These are phyloP conservation scores for Pythium sp. DNA, from an alignment of 352 stramenopile genomes.

Conservation along the genomic window DNA sequence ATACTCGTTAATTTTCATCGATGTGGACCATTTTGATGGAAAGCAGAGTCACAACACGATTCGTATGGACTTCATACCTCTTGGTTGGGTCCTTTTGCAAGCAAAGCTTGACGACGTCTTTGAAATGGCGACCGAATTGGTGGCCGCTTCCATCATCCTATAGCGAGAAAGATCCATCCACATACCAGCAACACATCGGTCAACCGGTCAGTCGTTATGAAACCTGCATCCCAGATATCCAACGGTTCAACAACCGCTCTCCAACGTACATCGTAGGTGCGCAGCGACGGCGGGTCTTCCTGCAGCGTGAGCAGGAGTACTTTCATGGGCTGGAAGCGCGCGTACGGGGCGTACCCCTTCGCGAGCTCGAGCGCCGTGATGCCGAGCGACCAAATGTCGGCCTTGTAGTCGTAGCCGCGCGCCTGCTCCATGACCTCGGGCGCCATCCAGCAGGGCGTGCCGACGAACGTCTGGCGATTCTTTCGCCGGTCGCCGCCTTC, in stretches of 20 bases:
- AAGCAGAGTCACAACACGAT: not conserved
- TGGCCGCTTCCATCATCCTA: slow-evolving; percentile 81
- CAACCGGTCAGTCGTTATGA: not conserved
- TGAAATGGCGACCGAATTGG: slow-evolving; percentile 85
- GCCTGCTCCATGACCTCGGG: slow-evolving; percentile 92
- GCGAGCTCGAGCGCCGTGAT: slow-evolving; percentile 99
- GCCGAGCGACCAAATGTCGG: slow-evolving; percentile 99
- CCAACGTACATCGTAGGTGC: slow-evolving; percentile 83
- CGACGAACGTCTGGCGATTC: slow-evolving; percentile 97
- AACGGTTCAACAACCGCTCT: not conserved
- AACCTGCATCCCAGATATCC: not conserved
- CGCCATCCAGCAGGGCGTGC: slow-evolving; percentile 97
- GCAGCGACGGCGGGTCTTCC: slow-evolving; percentile 93
- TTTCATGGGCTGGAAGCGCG: slow-evolving; percentile 98
- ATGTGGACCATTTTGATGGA: not conserved
- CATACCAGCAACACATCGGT: not conserved
- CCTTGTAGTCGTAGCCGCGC: slow-evolving; percentile 93
- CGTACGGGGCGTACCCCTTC: slow-evolving; percentile 98
- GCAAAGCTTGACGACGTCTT: slow-evolving; percentile 88
- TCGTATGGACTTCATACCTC: slow-evolving; percentile 33
- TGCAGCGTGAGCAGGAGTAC: slow-evolving; percentile 96
- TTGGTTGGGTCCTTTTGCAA: slow-evolving; percentile 87
- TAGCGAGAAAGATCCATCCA: not conserved
- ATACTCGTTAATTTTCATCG: not conserved
- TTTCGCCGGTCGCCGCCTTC: slow-evolving; percentile 92